Evolutionary conservation across 768 basidiomycete genomes (phyloP), one percentile per base, ranked within the genome.

Genomic region (Tulasnella sp.): DNA sequence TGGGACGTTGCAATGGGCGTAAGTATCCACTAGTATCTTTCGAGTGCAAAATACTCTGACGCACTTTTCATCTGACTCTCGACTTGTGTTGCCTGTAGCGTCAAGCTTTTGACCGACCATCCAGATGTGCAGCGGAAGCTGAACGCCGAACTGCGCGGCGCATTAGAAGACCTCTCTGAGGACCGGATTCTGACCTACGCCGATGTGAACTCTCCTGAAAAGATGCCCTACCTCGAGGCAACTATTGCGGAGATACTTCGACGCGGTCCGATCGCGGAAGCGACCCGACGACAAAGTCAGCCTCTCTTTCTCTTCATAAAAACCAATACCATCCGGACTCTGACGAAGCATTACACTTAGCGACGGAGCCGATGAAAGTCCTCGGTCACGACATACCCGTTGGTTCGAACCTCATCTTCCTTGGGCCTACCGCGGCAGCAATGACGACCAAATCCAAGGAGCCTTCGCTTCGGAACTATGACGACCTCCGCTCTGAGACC

Each of bases 161-260:
- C 11, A 19, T 52, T 69, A 12, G 67, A 32, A 40, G 40, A 52
- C 40, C 39, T 40, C 16, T 40, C 64, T n/a, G 67, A 69, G 4
- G 40, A 69, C 19, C 9, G 41, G n/a, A 11, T 41, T 12, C 32
- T 69, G 7, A 69, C 67, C n/a, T 69, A 41, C 35, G 67, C 39
- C 2, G 67, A 69, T 11, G 67, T 69, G 9, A 52, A n/a, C n/a
- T 41, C 67, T 37, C 26, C 26, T 22, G 44, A 69, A n/a, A 69
- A 52, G 67, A 69, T 39, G 19, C 67, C 67, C 9, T 69, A 69
- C n/a, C 67, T 69, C 12, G 67, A 69, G 14, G 67, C 67, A 35
- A 39, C 42, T n/a, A 39, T 69, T 6, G 34, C 35, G 11, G 67
- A 69, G n/a, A 39, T 69, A 6, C 40, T 69, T 36, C 37, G 67